Conservation (phyloP, 1,139 yeast genomes). For the Hansenula lynferdii region DNA sequence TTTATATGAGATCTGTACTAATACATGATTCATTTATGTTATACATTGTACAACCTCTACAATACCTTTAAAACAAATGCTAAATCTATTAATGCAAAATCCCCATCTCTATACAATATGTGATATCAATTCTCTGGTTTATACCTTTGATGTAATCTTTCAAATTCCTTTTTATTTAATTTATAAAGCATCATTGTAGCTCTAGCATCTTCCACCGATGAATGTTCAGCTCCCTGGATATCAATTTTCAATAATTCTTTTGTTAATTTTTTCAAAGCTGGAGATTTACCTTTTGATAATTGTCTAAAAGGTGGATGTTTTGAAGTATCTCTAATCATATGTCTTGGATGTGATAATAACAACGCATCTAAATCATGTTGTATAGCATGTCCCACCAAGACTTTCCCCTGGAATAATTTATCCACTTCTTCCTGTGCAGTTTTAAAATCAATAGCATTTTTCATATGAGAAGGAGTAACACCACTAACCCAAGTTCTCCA, state of each 20-base stretch:
- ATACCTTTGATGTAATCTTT: conserved; percentile 27
- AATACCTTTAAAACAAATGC: too few relatives aligned
- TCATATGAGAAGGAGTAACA: conserved; percentile 64
- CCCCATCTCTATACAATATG: too few relatives aligned
- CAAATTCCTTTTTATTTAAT: conserved; percentile 57
- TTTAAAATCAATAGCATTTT: conserved; percentile 56
- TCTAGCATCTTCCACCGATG: conserved; percentile 87
- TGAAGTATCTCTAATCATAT: conserved; percentile 71
- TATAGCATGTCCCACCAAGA: conserved; percentile 83
- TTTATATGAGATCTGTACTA: too few relatives aligned
- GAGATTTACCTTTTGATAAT: conserved; percentile 61
- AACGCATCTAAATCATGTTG: conserved; percentile 72
- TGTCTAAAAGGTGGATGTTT: conserved; percentile 52
- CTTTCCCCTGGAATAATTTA: conserved; percentile 42
- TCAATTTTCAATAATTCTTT: conserved; percentile 50
- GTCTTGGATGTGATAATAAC: conserved; percentile 61
- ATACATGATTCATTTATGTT: too few relatives aligned
- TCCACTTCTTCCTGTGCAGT: conserved; percentile 60
- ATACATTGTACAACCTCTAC: too few relatives aligned
- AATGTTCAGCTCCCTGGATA: conserved; percentile 75
- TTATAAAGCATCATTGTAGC: conserved; percentile 81
- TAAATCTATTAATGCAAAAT: too few relatives aligned
- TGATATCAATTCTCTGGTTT: conserved; percentile 1
- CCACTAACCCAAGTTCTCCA: conserved; percentile 98
- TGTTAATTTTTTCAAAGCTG: conserved; percentile 65